Evolutionary conservation across 2,329 filamentous ascomycete species (phyloP), one percentile per base, ranked within the genome.

Genomic region (Phyllosticta capitalensis): DNA sequence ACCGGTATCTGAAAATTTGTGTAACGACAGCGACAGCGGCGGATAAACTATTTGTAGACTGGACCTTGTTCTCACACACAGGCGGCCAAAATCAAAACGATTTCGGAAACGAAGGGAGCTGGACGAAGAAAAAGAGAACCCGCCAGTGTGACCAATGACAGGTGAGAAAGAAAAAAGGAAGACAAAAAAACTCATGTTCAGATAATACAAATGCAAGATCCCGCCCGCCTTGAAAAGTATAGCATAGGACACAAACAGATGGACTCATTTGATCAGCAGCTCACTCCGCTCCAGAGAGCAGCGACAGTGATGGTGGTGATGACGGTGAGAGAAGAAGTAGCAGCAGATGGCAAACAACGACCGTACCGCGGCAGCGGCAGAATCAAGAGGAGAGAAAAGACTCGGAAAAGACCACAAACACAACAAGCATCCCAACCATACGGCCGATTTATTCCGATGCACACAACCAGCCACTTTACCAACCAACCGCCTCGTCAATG

Each of bases 131-230:
- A 38, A 38, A 38, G 5, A 38, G 28, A 38, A 14, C 30, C 30
- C 30, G 4, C 10, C 4, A 9, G 17, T 10, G 9, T 33, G 30
- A 33, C 5, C 9, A 17, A 38, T 2, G 30, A 38, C 30, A 38
- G 30, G 30, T 38, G 30, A 17, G 30, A 38, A 58, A 30, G 24
- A 54, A 52, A 45, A 52, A 48, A 22, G 30, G 19, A 52, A 22
- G 52, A 52, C 19, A 57, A 22, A 12, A 28, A 54, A 38, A 58
- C 56, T 19, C 28, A 24, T 49, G 51, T 38, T 38, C 30, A 38
- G 54, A 58, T 58, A 58, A 58, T 58, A 58, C 56, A 58, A 58
- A 38, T 58, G 56, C 56, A 58, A 58, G 56, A 26, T 54, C 56
- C 56, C 51, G 56, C 56, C 56, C 56, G 56, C 56, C 56, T 48